A percentile compares a stretch with the other conserved stretches of the same genome.
phyloP scores from a whole-genome alignment of 164 flowering plant genomes.

The Macadamia integrifolia region DNA sequence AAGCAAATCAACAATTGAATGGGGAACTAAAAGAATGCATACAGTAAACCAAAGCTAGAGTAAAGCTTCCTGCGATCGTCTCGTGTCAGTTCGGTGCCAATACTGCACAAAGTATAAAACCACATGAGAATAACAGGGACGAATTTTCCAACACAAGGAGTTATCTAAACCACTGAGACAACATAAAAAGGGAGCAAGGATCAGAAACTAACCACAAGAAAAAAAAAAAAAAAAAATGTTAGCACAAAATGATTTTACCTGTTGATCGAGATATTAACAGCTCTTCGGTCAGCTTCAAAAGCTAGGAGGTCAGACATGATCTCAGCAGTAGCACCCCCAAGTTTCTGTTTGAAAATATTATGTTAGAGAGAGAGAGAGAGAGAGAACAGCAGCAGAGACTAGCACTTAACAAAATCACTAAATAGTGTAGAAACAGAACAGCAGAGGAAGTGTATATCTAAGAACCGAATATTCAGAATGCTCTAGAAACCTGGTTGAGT shows the following conservation, averaged over 20 bases:
- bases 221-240: no score
- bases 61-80: constrained; percentile 95
- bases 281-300: constrained; percentile 98
- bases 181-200: no score
- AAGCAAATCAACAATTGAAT: constrained; percentile 19
- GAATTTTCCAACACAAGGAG: no score
- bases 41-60: constrained; percentile 94
- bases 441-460: no score
- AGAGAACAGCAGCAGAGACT: background rate
- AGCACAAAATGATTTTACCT: no score
- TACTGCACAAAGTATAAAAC: constrained; percentile 38
- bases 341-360: constrained; percentile 45
- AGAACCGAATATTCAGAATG: no score
- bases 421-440: no score
- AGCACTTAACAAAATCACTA: no score
- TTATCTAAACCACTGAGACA: no score
- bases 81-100: constrained; percentile 95
- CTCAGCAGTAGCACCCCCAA: constrained; percentile 96
- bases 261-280: constrained; percentile 43
- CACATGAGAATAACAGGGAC: background rate
- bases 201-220: no score
- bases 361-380: constrained; percentile 4
- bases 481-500: no score
- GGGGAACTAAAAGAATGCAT: background rate
- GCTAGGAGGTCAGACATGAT: constrained; percentile 96